Evolutionary conservation across 2,329 filamentous ascomycete genomes (phyloP).

Genomic region (Curvularia sp.): DNA sequence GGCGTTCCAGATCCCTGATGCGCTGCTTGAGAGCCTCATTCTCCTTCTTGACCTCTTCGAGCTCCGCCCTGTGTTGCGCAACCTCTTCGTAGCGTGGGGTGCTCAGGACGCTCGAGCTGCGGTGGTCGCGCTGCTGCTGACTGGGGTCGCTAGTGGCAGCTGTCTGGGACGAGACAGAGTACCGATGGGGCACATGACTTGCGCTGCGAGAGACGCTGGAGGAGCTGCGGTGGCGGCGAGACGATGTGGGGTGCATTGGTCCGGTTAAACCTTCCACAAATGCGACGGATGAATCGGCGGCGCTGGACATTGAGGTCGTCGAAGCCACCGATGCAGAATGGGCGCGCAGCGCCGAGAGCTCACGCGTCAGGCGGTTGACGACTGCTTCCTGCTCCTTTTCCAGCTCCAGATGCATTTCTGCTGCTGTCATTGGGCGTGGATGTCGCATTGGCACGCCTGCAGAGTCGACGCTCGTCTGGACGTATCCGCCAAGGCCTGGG

Average conservation of each 20-base stretch:
- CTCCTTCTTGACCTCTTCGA: conserved; percentile 59
- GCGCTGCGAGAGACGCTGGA: conserved; percentile 58
- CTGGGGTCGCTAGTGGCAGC: conserved; percentile 31
- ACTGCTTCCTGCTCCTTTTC: conserved; percentile 97
- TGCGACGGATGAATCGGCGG: conserved; percentile 57
- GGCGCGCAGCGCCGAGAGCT: conserved; percentile 82
- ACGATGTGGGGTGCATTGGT: conserved; percentile 61
- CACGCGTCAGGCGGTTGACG: conserved; percentile 90
- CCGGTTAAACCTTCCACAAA: conserved; percentile 54
- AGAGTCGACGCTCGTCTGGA: conserved; percentile 38
- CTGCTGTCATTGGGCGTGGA: conserved; percentile 84
- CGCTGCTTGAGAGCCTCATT: conserved; percentile 58
- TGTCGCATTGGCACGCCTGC: conserved; percentile 77
- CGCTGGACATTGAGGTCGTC: conserved; percentile 51
- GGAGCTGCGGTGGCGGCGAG: conserved; percentile 64
- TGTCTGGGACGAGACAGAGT: conserved; percentile 40
- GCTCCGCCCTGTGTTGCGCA: conserved; percentile 54
- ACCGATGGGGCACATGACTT: conserved; percentile 37
- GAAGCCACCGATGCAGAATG: conserved; percentile 69
- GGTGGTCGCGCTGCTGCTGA: conserved; percentile 31
- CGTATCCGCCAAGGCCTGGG: conserved; percentile 37
- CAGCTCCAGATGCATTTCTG: conserved; percentile 85
- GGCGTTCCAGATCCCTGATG: conserved; percentile 57
- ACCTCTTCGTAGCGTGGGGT: conserved; percentile 54
- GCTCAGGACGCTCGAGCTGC: conserved; percentile 47